A percentile compares a stretch with the other conserved stretches of the same genome.
Evolutionary conservation across 257 asterid species (phyloP).

Genomic region (Jasminum sambac): DNA sequence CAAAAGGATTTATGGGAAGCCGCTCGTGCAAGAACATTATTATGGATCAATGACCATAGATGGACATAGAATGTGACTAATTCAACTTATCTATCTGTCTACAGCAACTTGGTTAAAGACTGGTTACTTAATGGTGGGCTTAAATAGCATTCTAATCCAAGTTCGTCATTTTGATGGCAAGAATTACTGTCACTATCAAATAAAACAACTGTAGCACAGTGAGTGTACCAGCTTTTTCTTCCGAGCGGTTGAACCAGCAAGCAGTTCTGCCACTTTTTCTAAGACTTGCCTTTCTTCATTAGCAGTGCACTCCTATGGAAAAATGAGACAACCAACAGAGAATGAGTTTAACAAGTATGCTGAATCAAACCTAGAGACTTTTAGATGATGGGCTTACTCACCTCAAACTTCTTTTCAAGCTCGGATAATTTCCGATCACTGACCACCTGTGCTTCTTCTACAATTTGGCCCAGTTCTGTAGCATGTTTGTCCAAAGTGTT

Average conservation of each 20-base stretch:
- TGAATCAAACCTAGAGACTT: constrained; percentile 14
- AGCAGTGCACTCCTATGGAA: constrained; percentile 71
- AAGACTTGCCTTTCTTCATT: constrained; percentile 51
- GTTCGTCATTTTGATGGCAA: neutral
- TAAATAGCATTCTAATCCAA: neutral
- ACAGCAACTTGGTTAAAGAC: neutral
- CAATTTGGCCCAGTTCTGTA: constrained; percentile 73
- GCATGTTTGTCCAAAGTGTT: constrained; percentile 68
- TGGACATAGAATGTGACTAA: neutral
- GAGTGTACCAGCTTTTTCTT: constrained; percentile 77
- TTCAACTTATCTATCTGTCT: neutral
- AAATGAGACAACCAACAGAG: constrained; percentile 22
- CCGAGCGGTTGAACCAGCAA: constrained; percentile 48
- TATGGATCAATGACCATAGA: neutral
- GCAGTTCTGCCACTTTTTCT: constrained; percentile 57
- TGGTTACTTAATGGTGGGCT: neutral
- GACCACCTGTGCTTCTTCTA: constrained; percentile 70
- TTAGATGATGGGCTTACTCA: constrained; percentile 29
- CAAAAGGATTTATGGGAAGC: neutral
- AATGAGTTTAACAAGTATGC: neutral
- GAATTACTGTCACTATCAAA: neutral
- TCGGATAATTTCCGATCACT: constrained; percentile 73
- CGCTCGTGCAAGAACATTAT: neutral
- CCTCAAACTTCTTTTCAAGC: constrained; percentile 95
- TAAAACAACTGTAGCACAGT: neutral